Evolutionary conservation across 768 basidiomycete species (phyloP), one percentile per base, ranked within the genome.

Genomic region (Pulveroboletus sp.): DNA sequence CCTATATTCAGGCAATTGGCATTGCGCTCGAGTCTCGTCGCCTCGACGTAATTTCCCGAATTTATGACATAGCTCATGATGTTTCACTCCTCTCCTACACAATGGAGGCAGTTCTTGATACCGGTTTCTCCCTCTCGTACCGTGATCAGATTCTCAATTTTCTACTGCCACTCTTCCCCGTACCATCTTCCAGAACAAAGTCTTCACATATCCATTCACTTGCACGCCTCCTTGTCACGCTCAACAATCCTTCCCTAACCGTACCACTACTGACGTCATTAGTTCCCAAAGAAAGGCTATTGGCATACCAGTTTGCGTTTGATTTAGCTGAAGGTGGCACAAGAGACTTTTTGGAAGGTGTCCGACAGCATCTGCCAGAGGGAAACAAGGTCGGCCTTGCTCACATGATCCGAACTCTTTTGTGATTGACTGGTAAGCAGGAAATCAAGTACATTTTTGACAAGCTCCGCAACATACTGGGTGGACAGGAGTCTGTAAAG

Each of bases 221-320:
- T 51, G 92, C 92, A 6, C 89, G 93, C 14, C 78, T 98, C 33
- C 83, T 94, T 60, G 86, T 98, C 37, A 90, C 93, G 17, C 77
- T 96, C 46, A 86, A 89, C 64, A 85, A 85, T 50, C 79, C 88
- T n/a, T 76, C 84, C 3, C 74, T 93, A 45, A 89, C 91, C 1
- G 76, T 89, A 7, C 76, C 83, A 12, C 76, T 94, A 45, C 69
- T 96, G 51, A 77, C 74, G 2, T 84, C 84, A 3, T 76, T 96
- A 8, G 77, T 93, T 12, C 77, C 78, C 5, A 76, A 77, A 53
- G 81, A 93, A 57, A 79, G 79, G 36, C 72, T 93, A 10, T 73
- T 95, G 24, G 93, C 93, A 1, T 95, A 93, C 67, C 96, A 99
- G 66, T 83, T 97, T 64, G 93, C 89, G 0, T 98, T 98, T 64